phyloP scores from a whole-genome alignment of 805 yeast species.

The Wickerhamiella shivajii region DNA sequence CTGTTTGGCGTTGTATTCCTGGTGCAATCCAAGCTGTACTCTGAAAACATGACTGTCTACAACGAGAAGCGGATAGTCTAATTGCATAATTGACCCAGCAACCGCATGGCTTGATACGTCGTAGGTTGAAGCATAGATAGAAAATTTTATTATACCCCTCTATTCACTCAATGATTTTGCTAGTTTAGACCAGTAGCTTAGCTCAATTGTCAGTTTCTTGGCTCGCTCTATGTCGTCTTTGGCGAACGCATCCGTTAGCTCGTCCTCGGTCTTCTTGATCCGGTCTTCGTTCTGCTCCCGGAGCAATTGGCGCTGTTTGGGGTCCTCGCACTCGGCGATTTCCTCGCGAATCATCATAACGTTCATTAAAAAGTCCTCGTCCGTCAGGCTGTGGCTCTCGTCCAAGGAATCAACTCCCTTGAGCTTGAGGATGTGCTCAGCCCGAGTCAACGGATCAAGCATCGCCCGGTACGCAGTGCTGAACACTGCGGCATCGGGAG shows the following conservation, averaged over 20 bases:
- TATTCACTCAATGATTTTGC: conserved; percentile 39
- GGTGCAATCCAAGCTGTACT: conserved; percentile 20
- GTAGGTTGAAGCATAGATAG: background rate
- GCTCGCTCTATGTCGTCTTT: conserved; percentile 41
- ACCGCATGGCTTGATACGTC: no score
- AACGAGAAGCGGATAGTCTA: no score
- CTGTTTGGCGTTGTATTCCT: conserved; percentile 23
- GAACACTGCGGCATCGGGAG: conserved; percentile 36
- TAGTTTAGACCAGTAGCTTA: conserved; percentile 77
- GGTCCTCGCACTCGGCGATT: conserved; percentile 48
- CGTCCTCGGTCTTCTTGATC: conserved; percentile 32
- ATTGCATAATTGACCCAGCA: no score
- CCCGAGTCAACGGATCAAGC: conserved; percentile 53
- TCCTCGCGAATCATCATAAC: conserved; percentile 78
- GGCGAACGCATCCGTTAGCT: conserved; percentile 34
- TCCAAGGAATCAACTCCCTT: conserved; percentile 42
- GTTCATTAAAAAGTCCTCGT: conserved; percentile 45
- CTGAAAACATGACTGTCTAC: conserved; percentile 11
- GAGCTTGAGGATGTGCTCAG: conserved; percentile 40
- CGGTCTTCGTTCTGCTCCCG: conserved; percentile 43
- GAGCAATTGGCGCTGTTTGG: conserved; percentile 41
- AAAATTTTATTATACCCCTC: background rate
- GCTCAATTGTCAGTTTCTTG: conserved; percentile 48
- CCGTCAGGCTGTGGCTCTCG: conserved; percentile 30
- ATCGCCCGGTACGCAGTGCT: conserved; percentile 69